phyloP scores from a whole-genome alignment of 2,329 filamentous ascomycete genomes.

The Cladosporium sp. region DNA sequence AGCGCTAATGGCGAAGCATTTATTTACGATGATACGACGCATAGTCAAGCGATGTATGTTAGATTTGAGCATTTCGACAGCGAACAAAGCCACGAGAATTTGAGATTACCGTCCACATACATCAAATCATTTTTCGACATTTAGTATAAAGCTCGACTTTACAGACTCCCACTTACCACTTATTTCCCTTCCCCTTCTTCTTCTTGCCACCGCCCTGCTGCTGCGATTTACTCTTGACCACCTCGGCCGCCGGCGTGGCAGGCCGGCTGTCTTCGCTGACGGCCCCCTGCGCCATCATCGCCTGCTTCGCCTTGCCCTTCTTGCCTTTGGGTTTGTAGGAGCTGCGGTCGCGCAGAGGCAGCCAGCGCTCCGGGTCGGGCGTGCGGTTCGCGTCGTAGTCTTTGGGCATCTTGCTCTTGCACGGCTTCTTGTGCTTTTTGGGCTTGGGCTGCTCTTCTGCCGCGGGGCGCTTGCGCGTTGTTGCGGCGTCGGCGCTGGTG shows the following conservation, averaged over 20 bases:
- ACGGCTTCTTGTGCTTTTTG: slow-evolving; percentile 55
- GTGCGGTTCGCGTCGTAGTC: slow-evolving; percentile 72
- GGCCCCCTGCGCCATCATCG: slow-evolving; percentile 79
- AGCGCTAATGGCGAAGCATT: too few relatives aligned
- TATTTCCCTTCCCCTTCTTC: slow-evolving; percentile 33
- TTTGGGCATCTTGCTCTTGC: slow-evolving; percentile 63
- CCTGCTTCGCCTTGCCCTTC: slow-evolving; percentile 69
- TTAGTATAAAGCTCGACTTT: not conserved
- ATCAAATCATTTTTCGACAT: not conserved
- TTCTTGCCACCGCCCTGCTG: slow-evolving; percentile 32
- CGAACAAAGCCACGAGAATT: too few relatives aligned
- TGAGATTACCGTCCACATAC: too few relatives aligned
- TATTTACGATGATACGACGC: too few relatives aligned
- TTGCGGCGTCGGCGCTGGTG: slow-evolving; percentile 26
- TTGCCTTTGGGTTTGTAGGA: slow-evolving; percentile 83
- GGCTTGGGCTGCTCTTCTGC: slow-evolving; percentile 38
- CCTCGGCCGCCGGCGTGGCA: slow-evolving; percentile 31
- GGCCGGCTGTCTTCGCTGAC: slow-evolving; percentile 60
- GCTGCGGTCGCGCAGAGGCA: slow-evolving; percentile 83
- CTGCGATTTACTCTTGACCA: slow-evolving; percentile 46
- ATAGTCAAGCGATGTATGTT: too few relatives aligned
- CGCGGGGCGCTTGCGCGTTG: slow-evolving; percentile 45
- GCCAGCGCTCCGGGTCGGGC: slow-evolving; percentile 87
- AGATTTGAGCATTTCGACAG: too few relatives aligned
- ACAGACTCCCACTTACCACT: not conserved